phyloP scores from a whole-genome alignment of 75 land plant species.

The Selaginella tamariscina region DNA sequence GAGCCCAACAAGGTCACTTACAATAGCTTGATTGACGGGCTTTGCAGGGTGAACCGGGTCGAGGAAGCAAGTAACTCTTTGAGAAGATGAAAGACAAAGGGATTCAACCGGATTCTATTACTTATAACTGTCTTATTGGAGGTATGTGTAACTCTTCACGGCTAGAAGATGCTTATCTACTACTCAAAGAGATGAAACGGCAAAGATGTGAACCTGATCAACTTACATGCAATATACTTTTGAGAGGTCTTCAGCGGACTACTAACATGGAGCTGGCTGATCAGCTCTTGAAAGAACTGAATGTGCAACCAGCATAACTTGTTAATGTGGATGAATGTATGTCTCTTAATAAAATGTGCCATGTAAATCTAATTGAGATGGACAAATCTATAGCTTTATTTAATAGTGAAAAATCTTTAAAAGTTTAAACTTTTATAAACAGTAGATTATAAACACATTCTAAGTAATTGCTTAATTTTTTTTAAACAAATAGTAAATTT shows the following conservation, averaged over 20 bases:
- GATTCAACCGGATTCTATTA: neutral
- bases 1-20: neutral
- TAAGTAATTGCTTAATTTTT: no score
- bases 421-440: no score
- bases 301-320: no score
- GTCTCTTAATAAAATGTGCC: no score
- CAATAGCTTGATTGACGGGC: neutral
- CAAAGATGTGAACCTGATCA: neutral
- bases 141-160: neutral
- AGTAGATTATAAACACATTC: no score
- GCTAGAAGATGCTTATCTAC: neutral
- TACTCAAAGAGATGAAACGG: neutral
- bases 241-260: neutral
- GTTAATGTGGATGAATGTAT: no score
- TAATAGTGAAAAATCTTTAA: no score
- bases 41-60: neutral
- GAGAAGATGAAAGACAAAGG: neutral
- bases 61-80: neutral
- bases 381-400: no score
- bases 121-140: constrained; percentile 1
- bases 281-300: neutral
- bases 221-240: neutral
- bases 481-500: no score
- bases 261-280: neutral
- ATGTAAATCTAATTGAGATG: no score